Evolutionary conservation across 257 asterid species (phyloP), one percentile per base, ranked within the genome.

Genomic region (Lycium ferocissimum): DNA sequence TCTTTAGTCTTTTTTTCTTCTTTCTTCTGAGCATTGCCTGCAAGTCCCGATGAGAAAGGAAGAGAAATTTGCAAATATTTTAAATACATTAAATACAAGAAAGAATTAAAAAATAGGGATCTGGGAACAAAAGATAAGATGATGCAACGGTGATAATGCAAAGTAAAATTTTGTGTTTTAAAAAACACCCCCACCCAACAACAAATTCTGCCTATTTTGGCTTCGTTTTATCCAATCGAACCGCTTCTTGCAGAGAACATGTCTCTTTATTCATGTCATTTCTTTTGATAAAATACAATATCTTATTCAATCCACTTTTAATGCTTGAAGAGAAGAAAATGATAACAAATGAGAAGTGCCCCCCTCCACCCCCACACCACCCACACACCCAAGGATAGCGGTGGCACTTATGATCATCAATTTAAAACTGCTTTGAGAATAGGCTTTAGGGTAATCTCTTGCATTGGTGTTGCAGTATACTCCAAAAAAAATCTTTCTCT

Each of bases 241-340:
- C 97, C 89, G 89, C 92, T 93, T 91, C 83, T 89, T 93, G 96
- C 98, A 93, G 97, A 94, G 96, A 92, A 91, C 94, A 89, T 91
- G 97, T 91, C 92, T 82, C 95, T 91, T 94, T 94, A 91, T 92
- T 91, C 92, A 93, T 90, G 88, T 88, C 91, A 75, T 87, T 73
- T 53, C 14, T 87, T 35, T 2, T 1, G 3, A 90, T 88, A 87
- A 81, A 81, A 72, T 63, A 47, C 73, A 76, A 13, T 80, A 86
- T 86, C 86, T 58, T 82, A 86, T 86, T 86, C 65, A 45, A 66
- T 67, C 72, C 61, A 76, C 20, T 86, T 22, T 78, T 83, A 86
- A 79, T 85, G 78, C 85, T 69, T 78, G 56, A 83, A 84, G 83
- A 57, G 75, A 71, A 76, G 83, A 63, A 58, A 56, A 15, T 51